These are phyloP conservation scores for Aureoboletus auriporus DNA, from an alignment of 768 basidiomycete genomes.

Conservation along the genomic window DNA sequence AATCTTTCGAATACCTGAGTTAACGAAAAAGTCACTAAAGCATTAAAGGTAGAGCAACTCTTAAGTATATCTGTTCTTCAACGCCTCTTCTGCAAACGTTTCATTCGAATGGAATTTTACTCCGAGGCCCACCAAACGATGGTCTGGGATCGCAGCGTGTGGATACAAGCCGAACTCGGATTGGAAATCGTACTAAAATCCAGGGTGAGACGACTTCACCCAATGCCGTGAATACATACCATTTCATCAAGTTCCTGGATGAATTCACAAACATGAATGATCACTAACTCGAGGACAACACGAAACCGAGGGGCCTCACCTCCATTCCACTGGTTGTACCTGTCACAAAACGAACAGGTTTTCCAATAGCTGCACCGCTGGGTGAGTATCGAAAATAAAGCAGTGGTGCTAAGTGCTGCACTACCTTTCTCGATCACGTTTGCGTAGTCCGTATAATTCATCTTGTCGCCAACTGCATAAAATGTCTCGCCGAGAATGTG, in stretches of 20 bases:
- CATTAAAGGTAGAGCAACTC: background rate
- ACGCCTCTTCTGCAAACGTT: conserved; percentile 13
- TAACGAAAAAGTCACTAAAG: background rate
- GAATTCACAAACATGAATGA: background rate
- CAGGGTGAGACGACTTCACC: background rate
- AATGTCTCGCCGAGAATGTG: conserved; percentile 20
- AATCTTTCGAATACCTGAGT: too few species aligned
- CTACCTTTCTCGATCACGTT: conserved; percentile 16
- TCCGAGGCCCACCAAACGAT: conserved; percentile 22
- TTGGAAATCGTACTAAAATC: conserved; percentile 19
- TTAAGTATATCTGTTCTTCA: conserved; percentile 19
- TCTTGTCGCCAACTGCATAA: conserved; percentile 23
- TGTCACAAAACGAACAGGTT: conserved; percentile 23
- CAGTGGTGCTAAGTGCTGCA: background rate
- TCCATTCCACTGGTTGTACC: conserved; percentile 13
- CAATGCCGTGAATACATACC: conserved; percentile 10
- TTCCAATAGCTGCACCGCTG: conserved; percentile 19
- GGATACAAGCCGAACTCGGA: conserved; percentile 24
- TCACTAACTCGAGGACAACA: background rate
- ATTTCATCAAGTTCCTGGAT: conserved; percentile 22
- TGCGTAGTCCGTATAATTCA: conserved; percentile 14
- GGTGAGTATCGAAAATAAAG: background rate
- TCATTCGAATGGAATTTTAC: conserved; percentile 23
- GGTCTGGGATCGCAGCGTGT: conserved; percentile 20
- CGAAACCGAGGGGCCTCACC: conserved; percentile 3